Evolutionary conservation across 2,329 filamentous ascomycete genomes (phyloP).

Genomic region (Daldinia sp.): DNA sequence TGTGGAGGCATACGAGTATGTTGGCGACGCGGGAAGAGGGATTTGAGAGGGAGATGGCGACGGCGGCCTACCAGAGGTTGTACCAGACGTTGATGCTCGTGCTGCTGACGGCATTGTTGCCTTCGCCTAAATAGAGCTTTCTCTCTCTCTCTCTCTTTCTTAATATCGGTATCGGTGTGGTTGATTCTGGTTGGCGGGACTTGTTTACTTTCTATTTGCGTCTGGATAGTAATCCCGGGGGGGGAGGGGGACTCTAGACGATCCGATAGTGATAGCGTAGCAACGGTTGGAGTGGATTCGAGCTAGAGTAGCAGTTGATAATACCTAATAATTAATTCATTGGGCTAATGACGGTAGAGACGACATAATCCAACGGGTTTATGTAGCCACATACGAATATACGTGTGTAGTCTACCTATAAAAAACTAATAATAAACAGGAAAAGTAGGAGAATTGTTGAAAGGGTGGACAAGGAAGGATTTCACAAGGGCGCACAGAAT

Average conservation of each 20-base stretch:
- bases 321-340: conserved; percentile 4
- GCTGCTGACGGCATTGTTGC: conserved; percentile 22
- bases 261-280: background rate
- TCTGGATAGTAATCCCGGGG: background rate
- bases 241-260: background rate
- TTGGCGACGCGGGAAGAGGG: conserved; percentile 69
- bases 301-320: background rate
- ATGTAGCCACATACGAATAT: background rate
- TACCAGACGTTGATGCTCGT: conserved; percentile 20
- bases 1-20: conserved; percentile 70
- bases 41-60: conserved; percentile 65
- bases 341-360: background rate
- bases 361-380: conserved; percentile 2
- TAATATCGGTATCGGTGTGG: background rate
- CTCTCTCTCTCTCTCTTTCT: too few relatives aligned
- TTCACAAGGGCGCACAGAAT: background rate
- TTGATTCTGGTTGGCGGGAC: background rate
- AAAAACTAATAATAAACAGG: background rate
- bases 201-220: background rate
- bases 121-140: background rate
- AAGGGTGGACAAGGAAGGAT: conserved; percentile 3
- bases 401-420: background rate
- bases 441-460: background rate
- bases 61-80: conserved; percentile 44
- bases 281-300: background rate